phyloP scores from a whole-genome alignment of 2,329 filamentous ascomycete genomes.

The Penicillium sp. region DNA sequence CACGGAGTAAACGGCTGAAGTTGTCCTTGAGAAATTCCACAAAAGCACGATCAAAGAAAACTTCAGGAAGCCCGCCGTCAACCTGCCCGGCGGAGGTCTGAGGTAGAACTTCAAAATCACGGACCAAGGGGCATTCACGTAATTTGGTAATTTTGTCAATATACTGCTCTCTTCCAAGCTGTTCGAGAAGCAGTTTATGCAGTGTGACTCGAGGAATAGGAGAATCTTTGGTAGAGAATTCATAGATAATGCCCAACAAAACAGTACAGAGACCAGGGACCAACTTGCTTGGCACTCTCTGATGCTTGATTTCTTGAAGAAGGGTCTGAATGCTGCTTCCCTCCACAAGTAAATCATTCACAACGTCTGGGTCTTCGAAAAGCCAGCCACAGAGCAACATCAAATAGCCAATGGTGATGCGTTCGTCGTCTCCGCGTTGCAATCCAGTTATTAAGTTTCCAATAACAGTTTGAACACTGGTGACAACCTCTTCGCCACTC shows the following conservation, averaged over 20 bases:
- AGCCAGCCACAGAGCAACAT: constrained; percentile 90
- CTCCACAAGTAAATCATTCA: constrained; percentile 91
- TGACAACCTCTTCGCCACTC: constrained; percentile 91
- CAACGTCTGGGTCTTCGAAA: constrained; percentile 87
- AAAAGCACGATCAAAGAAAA: constrained; percentile 84
- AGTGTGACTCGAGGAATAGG: constrained; percentile 81
- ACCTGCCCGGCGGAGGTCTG: constrained; percentile 64
- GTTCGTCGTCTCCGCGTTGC: constrained; percentile 74
- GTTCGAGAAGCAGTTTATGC: constrained; percentile 74
- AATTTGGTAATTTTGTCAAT: constrained; percentile 79
- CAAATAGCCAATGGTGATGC: constrained; percentile 80
- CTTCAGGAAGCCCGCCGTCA: constrained; percentile 68
- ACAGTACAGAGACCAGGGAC: constrained; percentile 83
- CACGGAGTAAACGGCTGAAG: constrained; percentile 80
- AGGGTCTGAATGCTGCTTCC: constrained; percentile 90
- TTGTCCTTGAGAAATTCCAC: constrained; percentile 96
- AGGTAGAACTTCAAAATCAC: constrained; percentile 86
- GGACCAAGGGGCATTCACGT: constrained; percentile 75
- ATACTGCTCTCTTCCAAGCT: constrained; percentile 84
- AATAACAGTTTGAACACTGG: constrained; percentile 85
- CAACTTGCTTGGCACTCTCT: constrained; percentile 64
- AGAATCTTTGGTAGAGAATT: constrained; percentile 97
- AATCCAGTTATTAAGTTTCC: constrained; percentile 83
- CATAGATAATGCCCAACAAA: constrained; percentile 86
- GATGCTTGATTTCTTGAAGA: constrained; percentile 72